Conservation (phyloP, 73 alveolate genomes). For the Uronychia setigera region DNA sequence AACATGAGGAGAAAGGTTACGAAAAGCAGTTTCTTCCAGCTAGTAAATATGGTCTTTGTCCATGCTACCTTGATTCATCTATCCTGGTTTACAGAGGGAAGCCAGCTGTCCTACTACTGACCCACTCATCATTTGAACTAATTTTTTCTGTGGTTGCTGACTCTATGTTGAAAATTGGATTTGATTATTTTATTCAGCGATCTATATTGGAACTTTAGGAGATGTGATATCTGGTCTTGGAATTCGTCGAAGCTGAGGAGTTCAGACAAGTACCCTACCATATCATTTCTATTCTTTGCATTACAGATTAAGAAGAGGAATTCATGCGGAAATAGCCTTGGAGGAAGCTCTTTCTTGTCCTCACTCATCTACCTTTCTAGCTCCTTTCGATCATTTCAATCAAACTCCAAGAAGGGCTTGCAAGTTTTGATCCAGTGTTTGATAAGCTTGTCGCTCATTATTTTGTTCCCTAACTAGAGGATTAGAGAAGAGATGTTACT, state of each 20-base stretch:
- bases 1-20: neutral
- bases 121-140: neutral
- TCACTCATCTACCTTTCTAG: slow-evolving; percentile 15
- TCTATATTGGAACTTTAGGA: neutral
- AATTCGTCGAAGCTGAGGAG: neutral
- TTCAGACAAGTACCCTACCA: neutral
- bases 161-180: too few species aligned
- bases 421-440: slow-evolving; percentile 46
- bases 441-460: slow-evolving; percentile 31
- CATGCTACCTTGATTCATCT: neutral
- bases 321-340: slow-evolving; percentile 56
- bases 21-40: neutral
- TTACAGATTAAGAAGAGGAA: slow-evolving; percentile 48
- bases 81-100: neutral
- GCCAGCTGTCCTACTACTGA: neutral
- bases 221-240: slow-evolving; percentile 8
- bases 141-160: neutral
- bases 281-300: neutral
- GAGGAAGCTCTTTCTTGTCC: slow-evolving; percentile 12
- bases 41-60: neutral
- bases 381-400: slow-evolving; percentile 3
- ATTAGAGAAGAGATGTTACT: neutral
- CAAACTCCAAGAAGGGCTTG: slow-evolving; percentile 31
- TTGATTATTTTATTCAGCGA: neutral
- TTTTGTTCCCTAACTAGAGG: slow-evolving; percentile 9